A percentile compares a stretch with the other conserved stretches of the same genome.
Evolutionary conservation across 2,329 filamentous ascomycete species (phyloP).

Genomic region (Botrytis cinerea): DNA sequence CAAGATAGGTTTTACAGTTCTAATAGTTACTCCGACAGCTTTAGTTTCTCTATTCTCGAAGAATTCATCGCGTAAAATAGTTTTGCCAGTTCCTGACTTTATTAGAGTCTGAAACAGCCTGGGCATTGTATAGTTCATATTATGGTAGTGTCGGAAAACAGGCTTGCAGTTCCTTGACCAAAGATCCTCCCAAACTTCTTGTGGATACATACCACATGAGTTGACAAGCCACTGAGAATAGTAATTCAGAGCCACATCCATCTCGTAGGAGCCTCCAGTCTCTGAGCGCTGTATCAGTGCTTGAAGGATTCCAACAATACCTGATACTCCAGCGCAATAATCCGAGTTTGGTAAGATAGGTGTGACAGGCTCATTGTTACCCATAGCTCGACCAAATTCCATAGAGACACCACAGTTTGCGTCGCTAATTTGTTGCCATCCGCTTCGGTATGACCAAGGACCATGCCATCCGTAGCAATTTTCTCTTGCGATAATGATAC

Average conservation of each 20-base stretch:
- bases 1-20: background rate
- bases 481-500: constrained; percentile 41
- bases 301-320: constrained; percentile 46
- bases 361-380: constrained; percentile 48
- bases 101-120: background rate
- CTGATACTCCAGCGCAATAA: constrained; percentile 48
- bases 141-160: background rate
- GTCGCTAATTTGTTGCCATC: constrained; percentile 52
- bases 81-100: background rate
- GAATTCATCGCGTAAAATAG: background rate
- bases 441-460: constrained; percentile 48
- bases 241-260: constrained; percentile 49
- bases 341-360: constrained; percentile 49
- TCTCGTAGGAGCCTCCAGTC: constrained; percentile 45
- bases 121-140: background rate
- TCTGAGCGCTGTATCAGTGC: constrained; percentile 46
- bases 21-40: background rate
- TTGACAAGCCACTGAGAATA: constrained; percentile 48
- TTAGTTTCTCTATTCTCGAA: background rate
- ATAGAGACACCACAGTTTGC: constrained; percentile 47
- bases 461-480: constrained; percentile 53
- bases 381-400: constrained; percentile 51
- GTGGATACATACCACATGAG: constrained; percentile 35
- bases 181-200: background rate
- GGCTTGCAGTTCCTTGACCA: background rate